Conservation (phyloP, 495 filamentous ascomycete genomes). For the Trichoderma virens region DNA sequence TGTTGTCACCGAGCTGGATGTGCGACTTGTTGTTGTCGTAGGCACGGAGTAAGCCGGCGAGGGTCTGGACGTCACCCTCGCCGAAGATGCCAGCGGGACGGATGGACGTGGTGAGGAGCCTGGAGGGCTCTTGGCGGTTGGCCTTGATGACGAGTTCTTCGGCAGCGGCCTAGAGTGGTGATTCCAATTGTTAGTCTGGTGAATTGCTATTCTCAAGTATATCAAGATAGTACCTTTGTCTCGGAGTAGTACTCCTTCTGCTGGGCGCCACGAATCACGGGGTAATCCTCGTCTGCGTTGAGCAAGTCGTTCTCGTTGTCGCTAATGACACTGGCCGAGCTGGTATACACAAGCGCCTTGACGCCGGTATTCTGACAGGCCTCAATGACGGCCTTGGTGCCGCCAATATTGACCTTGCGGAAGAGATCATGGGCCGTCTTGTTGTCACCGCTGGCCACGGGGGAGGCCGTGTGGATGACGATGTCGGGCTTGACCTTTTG, state of each 20-base stretch:
- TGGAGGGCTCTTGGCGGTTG: constrained; percentile 60
- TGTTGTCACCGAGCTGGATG: constrained; percentile 81
- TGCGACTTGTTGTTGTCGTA: constrained; percentile 57
- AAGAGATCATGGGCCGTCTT: constrained; percentile 51
- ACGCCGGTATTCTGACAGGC: constrained; percentile 67
- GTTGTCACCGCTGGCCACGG: constrained; percentile 43
- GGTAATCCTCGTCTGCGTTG: constrained; percentile 85
- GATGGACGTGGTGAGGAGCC: constrained; percentile 68
- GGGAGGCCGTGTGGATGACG: constrained; percentile 92
- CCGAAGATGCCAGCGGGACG: constrained; percentile 88
- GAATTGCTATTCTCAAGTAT: too few species aligned
- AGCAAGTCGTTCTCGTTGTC: constrained; percentile 73
- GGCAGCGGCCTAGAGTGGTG: constrained; percentile 60
- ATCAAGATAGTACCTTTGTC: too few species aligned
- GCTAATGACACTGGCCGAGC: constrained; percentile 79
- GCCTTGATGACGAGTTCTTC: constrained; percentile 77
- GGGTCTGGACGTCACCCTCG: constrained; percentile 68
- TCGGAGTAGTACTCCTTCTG: constrained; percentile 90
- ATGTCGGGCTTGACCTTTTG: constrained; percentile 67
- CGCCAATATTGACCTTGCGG: constrained; percentile 87
- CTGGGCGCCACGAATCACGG: constrained; percentile 57
- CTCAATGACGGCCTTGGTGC: constrained; percentile 71
- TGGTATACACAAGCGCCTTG: constrained; percentile 92
- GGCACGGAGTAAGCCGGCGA: constrained; percentile 57
- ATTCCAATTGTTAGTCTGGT: not conserved